Base-by-base conservation (phyloP, 768 basidiomycete genomes). In the Mycena polygramma region DNA sequence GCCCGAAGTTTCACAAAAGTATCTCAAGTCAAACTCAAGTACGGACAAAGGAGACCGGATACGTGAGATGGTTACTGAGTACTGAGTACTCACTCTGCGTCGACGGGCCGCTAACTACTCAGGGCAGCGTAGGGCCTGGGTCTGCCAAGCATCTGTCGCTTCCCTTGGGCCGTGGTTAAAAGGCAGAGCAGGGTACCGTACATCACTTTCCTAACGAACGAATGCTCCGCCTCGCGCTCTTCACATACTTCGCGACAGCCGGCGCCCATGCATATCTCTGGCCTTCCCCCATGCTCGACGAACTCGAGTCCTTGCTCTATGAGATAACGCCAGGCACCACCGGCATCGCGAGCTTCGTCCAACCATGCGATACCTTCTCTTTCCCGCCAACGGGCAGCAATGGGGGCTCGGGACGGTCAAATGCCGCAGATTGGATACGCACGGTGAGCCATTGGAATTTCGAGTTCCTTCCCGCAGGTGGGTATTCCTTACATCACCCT, bases 351-450 rank as follows among this genome's bases (percentile, higher is more conserved):
- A 63, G 30, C 51, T 52, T 63, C 61, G n/a, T 63, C 26, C 48
- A 51, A 41, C 58, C 58, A 30, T 60, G 58, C 48, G 58, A 60
- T 48, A 53, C 51, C 37, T 63, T 63, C 49, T 39, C 61, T 41
- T 63, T 51, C 49, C 22, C 35, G 48, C 22, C 58, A 30, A 60
- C 26, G 46, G 58, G 46, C 48, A 43, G 58, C 58, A 52, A 37
- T 41, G 48, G 35, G 52, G 4, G 22, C 61, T 17, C 51, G 39
- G 61, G 60, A 59, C 49, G 60, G 60, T 61, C 46, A 30, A 51
- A 61, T 26, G 58, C 51, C 51, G 58, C 66, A 36, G 67, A 68
- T 30, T 68, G 67, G 67, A 52, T 68, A 52, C 59, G 67, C 41
- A 24, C 54, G 39, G 67, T 68, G 30, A 35, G 67, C 36, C 58